Conservation (phyloP, 768 basidiomycete genomes). For the Kondoa subrosea region DNA sequence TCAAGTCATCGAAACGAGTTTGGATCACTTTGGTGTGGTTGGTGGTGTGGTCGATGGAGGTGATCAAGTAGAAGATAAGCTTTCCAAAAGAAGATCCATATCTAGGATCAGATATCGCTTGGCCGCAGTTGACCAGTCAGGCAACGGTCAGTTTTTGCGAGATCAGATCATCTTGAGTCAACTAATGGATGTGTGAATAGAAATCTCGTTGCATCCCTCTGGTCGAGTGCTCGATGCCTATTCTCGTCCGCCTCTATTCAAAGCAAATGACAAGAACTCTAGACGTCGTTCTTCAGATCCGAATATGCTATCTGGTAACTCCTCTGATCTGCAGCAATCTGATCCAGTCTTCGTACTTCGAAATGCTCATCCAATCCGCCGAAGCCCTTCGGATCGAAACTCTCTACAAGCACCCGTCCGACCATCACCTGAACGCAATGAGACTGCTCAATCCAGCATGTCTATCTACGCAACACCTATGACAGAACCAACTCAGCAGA, state of each 20-base stretch:
- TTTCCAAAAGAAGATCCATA: constrained; percentile 58
- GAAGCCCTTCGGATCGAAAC: background rate
- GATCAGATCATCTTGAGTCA: background rate
- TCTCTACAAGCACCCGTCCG: background rate
- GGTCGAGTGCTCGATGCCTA: constrained; percentile 65
- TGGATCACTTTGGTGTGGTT: constrained; percentile 84
- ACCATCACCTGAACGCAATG: constrained; percentile 1
- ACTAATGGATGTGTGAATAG: constrained; percentile 35
- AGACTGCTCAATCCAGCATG: background rate
- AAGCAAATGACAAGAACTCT: constrained; percentile 43
- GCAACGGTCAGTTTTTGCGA: constrained; percentile 23
- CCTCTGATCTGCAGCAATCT: constrained; percentile 57
- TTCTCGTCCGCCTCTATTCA: constrained; percentile 56
- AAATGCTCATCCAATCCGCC: constrained; percentile 38
- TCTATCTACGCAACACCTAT: constrained; percentile 30
- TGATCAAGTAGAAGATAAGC: constrained; percentile 90
- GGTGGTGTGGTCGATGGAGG: constrained; percentile 99
- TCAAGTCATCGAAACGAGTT: constrained; percentile 78
- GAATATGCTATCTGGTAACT: constrained; percentile 35
- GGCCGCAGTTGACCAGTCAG: constrained; percentile 39
- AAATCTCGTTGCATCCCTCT: constrained; percentile 59
- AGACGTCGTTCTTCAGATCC: constrained; percentile 73
- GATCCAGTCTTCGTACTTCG: constrained; percentile 86
- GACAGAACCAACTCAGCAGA: constrained; percentile 8
- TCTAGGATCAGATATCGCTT: constrained; percentile 70